Evolutionary conservation across 176 grass and related monocot species (phyloP), one percentile per base, ranked within the genome.

Genomic region (Triticum turgidum): DNA sequence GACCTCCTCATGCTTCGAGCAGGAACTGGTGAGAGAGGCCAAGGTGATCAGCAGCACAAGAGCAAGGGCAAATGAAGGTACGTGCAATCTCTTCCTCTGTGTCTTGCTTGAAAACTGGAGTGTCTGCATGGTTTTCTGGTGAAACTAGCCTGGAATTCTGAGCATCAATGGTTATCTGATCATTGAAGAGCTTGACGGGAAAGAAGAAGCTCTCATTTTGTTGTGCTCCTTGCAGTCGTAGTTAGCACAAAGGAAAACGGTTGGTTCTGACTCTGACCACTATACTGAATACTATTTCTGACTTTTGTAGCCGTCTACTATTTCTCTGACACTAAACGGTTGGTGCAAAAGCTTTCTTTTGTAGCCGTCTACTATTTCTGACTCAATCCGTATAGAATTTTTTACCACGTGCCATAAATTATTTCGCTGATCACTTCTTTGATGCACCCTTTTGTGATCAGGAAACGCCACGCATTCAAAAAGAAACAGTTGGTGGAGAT

Each of bases 121-220:
- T 13, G 32, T 22, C 52, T 21, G 44, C 88, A 89, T 89, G 77
- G 34, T 29, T 89, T 33, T 29, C 77, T 85, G 8, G 24, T 74
- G 77, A 85, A 76, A 59, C 41, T 75, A 65, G 27, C 39, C 32
- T 84, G 65, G 30, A 73, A 80, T 24, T 24, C 24, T 24, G 30
- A 73, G n/a, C 65, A 73, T 30, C 9, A 71, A 71, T 61, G 78
- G 7, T 21, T 58, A 14, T 66, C 8, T 65, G 21, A 81, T 64
- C 12, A 21, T 49, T 27, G 9, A 81, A n/a, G 69, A 76, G 61
- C 61, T 68, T 6, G 58, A 81, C 27, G 59, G 12, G 49, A 18
- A 44, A 32, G 32, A 76, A 65, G 82, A n/a, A 54, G 38, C 65
- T 17, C 42, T 13, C 12, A 20, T 73, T 34, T 61, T 20, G 42